Evolutionary conservation across 202 grass and related monocot genomes (phyloP), one percentile per base, ranked within the genome.

Genomic region (Saccharum hybrid): DNA sequence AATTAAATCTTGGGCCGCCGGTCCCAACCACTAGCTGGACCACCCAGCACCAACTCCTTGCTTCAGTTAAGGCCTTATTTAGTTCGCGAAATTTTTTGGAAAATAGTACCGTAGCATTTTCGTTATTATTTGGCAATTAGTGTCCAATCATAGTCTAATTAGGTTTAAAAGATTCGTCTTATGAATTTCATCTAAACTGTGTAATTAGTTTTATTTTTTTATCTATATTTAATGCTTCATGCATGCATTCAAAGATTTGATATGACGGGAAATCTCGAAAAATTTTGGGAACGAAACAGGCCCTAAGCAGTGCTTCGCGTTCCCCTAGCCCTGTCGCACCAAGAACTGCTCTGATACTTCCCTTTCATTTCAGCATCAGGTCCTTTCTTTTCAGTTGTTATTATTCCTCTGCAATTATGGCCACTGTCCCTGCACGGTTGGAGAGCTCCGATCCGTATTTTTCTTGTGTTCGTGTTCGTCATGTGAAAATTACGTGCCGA

Each of bases 1-100:
- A 65, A 54, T 75, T 68, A 38, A 60, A 68, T 67, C 22, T 60
- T 60, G 10, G 6, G 48, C 48, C 6, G 7, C 46, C 16, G 63
- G 49, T 36, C 77, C 71, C 85, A 69, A 76, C 78, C 63, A 39
- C 85, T n/a, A n/a, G n/a, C n/a, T 81, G 77, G 70, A 68, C 84
- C 71, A 51, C 14, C 69, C 26, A 30, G 72, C 39, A 82, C 64
- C 78, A 75, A 76, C 71, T 68, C 70, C 28, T 28, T 28, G 28
- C 28, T 28, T 28, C 28, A 28, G 28, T 28, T 28, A 28, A 28
- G 28, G 28, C 2, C 0, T 28, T 2, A 1, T 28, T 28, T 28
- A 28, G 28, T 28, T 28, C 28, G 28, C 28, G 28, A 28, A 28
- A 28, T 28, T 1, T 28, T 28, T 28, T 28, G 28, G 28, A 28